phyloP scores from a whole-genome alignment of 2,329 filamentous ascomycete genomes.

The Xylariaceae sp. region DNA sequence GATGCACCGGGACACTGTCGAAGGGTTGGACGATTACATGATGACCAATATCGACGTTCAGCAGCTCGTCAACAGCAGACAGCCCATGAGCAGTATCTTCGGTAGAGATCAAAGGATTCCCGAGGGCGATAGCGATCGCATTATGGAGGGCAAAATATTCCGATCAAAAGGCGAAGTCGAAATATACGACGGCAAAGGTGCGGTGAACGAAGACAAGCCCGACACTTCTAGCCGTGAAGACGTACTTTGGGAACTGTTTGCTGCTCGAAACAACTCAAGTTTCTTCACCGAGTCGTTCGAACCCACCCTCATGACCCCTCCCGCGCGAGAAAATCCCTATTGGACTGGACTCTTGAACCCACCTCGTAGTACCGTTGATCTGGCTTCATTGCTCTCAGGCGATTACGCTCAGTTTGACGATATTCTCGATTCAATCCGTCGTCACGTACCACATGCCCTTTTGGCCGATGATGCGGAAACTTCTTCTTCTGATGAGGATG shows the following conservation, averaged over 20 bases:
- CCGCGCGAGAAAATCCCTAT: conserved; percentile 26
- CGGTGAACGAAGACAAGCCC: conserved; percentile 53
- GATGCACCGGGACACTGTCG: conserved; percentile 77
- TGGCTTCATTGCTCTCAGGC: conserved; percentile 29
- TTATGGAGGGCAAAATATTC: conserved; percentile 61
- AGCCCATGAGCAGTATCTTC: conserved; percentile 69
- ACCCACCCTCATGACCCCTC: conserved; percentile 24
- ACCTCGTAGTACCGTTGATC: conserved; percentile 29
- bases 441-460: conserved; percentile 17
- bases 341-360: conserved; percentile 31
- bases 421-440: conserved; percentile 29
- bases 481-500: conserved; percentile 29
- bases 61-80: conserved; percentile 67
- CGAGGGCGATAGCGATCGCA: conserved; percentile 53
- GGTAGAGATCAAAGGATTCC: conserved; percentile 67
- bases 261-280: conserved; percentile 29
- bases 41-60: conserved; percentile 69
- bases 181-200: conserved; percentile 53
- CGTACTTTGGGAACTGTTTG: conserved; percentile 51
- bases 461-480: conserved; percentile 21
- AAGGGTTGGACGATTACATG: conserved; percentile 70
- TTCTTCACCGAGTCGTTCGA: conserved; percentile 33
- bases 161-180: conserved; percentile 59
- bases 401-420: conserved; percentile 30
- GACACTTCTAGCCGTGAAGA: conserved; percentile 57